Base-by-base conservation (phyloP, 495 filamentous ascomycete genomes). In the Aspergillus kassunensis region DNA sequence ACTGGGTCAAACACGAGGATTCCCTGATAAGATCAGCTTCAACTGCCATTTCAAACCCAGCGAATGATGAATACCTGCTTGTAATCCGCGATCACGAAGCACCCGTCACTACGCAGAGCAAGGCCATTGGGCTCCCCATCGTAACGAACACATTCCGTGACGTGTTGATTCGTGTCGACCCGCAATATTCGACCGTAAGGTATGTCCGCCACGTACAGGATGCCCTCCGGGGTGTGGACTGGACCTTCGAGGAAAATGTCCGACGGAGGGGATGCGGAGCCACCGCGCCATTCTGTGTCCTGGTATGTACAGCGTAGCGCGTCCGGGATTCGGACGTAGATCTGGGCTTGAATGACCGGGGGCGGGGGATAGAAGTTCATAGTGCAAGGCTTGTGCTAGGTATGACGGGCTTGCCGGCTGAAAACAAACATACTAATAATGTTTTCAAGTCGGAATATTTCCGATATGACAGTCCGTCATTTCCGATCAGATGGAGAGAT, bases 111-210 rank as follows among this genome's bases (percentile, higher is more conserved):
- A 6, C 47, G 24, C 7, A 64, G 31, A 13, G 41, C 64, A 18
- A 67, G 46, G 12, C 61, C 61, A 45, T 67, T 67, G 0, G 64
- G 64, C 31, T 67, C 61, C 0, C 61, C 64, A 45, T 67, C 64
- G 25, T 54, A 67, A 4, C 54, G 51, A 3, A 53, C 51, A 39
- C 58, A 58, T 35, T 59, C 54, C 7, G 49, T 54, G 15, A 57
- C 56, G 9, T 57, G 31, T 7, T 54, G 50, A 4, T 56, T 36
- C 4, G 33, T 12, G 30, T 58, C 57, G 18, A 67, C 61, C 12
- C 59, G 60, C 35, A 67, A 31, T 18, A 64, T 64, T n/a, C 64
- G 58, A 12, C 64, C 64, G 31, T 62, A 67, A 1, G 64, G 59
- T 18, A 67, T 54, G 33, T 67, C 64, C 4, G 55, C 57, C 20